phyloP scores from a whole-genome alignment of 805 yeast genomes.

The Saturnispora bothae region DNA sequence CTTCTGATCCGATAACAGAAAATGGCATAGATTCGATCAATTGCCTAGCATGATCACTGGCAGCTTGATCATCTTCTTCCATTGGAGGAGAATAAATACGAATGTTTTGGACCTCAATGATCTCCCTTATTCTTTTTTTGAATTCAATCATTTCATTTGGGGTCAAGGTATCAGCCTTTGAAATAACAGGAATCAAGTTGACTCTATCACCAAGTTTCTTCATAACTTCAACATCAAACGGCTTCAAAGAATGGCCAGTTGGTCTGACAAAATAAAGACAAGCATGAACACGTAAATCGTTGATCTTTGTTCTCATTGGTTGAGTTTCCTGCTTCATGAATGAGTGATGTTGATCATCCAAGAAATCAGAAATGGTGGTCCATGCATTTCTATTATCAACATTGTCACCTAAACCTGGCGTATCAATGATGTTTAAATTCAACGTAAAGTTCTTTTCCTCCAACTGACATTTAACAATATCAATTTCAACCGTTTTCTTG shows the following conservation, averaged over 20 bases:
- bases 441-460: constrained; percentile 77
- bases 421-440: constrained; percentile 73
- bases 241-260: constrained; percentile 78
- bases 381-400: constrained; percentile 78
- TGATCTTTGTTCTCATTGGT: constrained; percentile 55
- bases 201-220: constrained; percentile 70
- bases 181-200: constrained; percentile 81
- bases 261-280: constrained; percentile 87
- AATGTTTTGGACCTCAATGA: constrained; percentile 76
- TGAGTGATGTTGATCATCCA: constrained; percentile 83
- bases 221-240: constrained; percentile 84
- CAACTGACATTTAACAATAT: constrained; percentile 65
- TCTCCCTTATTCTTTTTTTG: constrained; percentile 68
- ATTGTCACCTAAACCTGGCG: constrained; percentile 91
- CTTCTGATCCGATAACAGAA: constrained; percentile 72
- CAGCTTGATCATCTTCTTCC: constrained; percentile 62
- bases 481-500: constrained; percentile 67
- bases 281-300: constrained; percentile 84
- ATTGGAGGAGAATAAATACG: constrained; percentile 77
- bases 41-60: constrained; percentile 72
- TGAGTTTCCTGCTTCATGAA: constrained; percentile 91
- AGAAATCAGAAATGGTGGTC: constrained; percentile 79
- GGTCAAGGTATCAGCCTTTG: constrained; percentile 79
- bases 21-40: constrained; percentile 80
- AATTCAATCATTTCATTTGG: constrained; percentile 58